Evolutionary conservation across 1,284 basidiomycete species (phyloP), one percentile per base, ranked within the genome.

Genomic region (Macrocystidia cucumis): DNA sequence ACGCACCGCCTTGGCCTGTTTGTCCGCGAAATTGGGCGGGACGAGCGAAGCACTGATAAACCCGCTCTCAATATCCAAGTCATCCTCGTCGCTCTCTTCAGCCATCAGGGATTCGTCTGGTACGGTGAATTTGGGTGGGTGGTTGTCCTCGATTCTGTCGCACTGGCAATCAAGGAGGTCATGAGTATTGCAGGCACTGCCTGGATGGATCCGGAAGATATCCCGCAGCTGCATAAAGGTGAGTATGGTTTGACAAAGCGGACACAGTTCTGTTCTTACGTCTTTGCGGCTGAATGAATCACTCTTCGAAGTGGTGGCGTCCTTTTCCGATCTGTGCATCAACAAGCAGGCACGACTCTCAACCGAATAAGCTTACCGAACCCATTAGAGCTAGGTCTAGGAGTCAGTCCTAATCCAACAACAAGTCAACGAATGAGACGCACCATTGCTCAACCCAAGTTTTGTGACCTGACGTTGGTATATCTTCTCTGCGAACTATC

Each of bases 401-500:
- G 35, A 13, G 37, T 39, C 38, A 41, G 32, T n/a, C 32, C 37
- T 26, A 41, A 42, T 44, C 31, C 45, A 13, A 25, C 23, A 25
- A 8, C 8, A 3, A 34, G 14, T 23, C 28, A 24, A 18, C 22
- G 29, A 36, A 21, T n/a, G n/a, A 31, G 23, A 7, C 29, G 65
- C 81, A 89, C 89, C 87, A 45, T 86, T 78, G 48, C 86, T 90
- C 31, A 98, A 60, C 1, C 91, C 93, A 9, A 91, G 73, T 59
- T 98, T 98, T n/a, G 90, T 97, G 17, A 98, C 78, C 59, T 98
- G 95, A 32, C 96, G 74, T 59, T 97, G 87, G 48, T 74, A 89
- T 12, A 90, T 89, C 57, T 90, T 90, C 57, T 90, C 84, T 85
- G 42, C 22, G 33, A n/a, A n/a, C 3, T 4, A 11, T 14, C 24